phyloP scores from a whole-genome alignment of 371 early-diverging fungal genomes.

The Blastocladiella emersonii region DNA sequence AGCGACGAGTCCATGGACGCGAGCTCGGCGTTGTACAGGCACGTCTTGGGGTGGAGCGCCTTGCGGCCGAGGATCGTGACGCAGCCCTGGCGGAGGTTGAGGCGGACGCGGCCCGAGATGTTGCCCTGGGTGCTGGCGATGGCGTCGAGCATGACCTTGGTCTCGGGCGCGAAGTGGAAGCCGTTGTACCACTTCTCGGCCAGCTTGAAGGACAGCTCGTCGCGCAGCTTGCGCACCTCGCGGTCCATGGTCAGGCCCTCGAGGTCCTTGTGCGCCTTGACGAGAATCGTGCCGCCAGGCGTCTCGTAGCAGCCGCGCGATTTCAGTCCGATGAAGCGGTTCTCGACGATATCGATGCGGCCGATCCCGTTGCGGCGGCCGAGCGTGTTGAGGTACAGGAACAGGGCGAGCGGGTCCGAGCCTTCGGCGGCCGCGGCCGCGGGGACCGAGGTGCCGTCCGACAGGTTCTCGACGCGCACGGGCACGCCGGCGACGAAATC shows the following conservation, averaged over 20 bases:
- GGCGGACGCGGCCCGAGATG: slow-evolving; percentile 78
- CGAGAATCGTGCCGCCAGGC: slow-evolving; percentile 90
- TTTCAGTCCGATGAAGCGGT: slow-evolving; percentile 96
- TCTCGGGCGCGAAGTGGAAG: slow-evolving; percentile 89
- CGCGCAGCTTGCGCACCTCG: slow-evolving; percentile 80
- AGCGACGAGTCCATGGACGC: slow-evolving; percentile 24
- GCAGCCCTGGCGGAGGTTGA: slow-evolving; percentile 93
- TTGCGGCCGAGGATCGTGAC: slow-evolving; percentile 76
- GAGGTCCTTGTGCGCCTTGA: slow-evolving; percentile 84
- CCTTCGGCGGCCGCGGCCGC: slow-evolving; percentile 17
- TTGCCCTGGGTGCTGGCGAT: slow-evolving; percentile 66
- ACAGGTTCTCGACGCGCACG: slow-evolving; percentile 68
- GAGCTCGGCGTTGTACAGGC: slow-evolving; percentile 84
- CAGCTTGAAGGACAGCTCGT: slow-evolving; percentile 36
- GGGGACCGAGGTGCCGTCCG: slow-evolving; percentile 47
- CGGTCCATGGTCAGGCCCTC: slow-evolving; percentile 91
- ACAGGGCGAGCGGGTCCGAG: slow-evolving; percentile 56
- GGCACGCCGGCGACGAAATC: slow-evolving; percentile 80
- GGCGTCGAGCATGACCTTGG: slow-evolving; percentile 67
- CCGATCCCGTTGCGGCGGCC: slow-evolving; percentile 94
- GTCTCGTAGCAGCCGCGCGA: slow-evolving; percentile 97
- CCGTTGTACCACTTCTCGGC: slow-evolving; percentile 81
- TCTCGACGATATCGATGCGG: slow-evolving; percentile 95
- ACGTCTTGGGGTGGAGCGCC: slow-evolving; percentile 51
- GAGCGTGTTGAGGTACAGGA: slow-evolving; percentile 85